Evolutionary conservation across 2,329 filamentous ascomycete species (phyloP).

Genomic region (Xylariaceae sp.): DNA sequence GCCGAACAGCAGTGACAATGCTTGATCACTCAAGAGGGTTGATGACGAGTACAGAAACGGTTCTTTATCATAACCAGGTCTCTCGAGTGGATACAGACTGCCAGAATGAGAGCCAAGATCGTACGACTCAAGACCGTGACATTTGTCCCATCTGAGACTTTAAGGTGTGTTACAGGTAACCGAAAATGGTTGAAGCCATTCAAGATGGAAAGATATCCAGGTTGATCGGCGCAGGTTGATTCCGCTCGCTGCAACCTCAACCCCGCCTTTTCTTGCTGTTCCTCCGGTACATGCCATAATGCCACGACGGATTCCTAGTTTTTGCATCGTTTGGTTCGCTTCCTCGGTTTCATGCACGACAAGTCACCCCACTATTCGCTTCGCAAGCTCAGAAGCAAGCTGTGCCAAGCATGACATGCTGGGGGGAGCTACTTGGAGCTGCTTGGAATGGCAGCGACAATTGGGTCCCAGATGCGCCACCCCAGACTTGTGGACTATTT

Average conservation of each 20-base stretch:
- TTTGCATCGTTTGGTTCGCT: too few relatives aligned
- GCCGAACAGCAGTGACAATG: too few relatives aligned
- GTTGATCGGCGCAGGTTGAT: constrained; percentile 2
- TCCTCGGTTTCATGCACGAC: background rate
- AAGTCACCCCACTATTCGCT: background rate
- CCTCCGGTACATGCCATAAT: background rate
- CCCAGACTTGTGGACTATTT: background rate
- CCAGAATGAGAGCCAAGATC: too few relatives aligned
- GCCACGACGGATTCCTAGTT: too few relatives aligned
- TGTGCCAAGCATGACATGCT: background rate
- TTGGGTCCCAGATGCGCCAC: background rate
- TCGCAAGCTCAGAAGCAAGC: background rate
- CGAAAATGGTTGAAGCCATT: constrained; percentile 2
- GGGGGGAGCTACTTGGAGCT: background rate
- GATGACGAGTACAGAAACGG: too few relatives aligned
- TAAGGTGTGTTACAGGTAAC: constrained; percentile 2
- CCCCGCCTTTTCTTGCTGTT: constrained; percentile 9
- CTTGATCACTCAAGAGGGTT: too few relatives aligned
- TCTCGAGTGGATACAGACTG: too few relatives aligned
- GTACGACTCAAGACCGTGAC: too few relatives aligned
- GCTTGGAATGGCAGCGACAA: background rate
- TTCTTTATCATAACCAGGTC: too few relatives aligned
- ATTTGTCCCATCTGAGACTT: background rate
- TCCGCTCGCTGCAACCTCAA: constrained; percentile 9
- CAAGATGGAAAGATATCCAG: constrained; percentile 3